Percentiles rank a stretch among this genome's conserved stretches.
Evolutionary conservation across 1,139 yeast species (phyloP).

Genomic region (Protomyces inundatus): DNA sequence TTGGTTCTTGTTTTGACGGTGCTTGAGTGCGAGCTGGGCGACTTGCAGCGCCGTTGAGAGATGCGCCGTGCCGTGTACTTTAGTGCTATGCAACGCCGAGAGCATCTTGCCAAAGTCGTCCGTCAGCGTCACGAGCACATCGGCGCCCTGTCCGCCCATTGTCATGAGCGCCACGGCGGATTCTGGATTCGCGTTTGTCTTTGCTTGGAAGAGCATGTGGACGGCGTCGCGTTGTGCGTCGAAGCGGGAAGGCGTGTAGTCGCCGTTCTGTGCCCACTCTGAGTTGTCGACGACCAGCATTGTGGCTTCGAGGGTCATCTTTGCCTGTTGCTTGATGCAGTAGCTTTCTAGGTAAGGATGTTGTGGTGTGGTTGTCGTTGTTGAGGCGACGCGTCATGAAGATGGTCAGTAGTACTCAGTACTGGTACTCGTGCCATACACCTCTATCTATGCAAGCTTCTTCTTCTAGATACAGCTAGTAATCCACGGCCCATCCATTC

Average conservation of each 20-base stretch:
- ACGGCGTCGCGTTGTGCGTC: constrained; percentile 94
- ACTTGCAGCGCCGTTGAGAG: constrained; percentile 85
- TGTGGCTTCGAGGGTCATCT: constrained; percentile 18
- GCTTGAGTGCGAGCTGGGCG: constrained; percentile 94
- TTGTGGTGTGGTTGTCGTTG: not conserved
- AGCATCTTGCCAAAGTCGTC: constrained; percentile 81
- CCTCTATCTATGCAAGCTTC: too few species aligned
- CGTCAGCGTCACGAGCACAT: constrained; percentile 81
- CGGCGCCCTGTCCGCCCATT: constrained; percentile 50
- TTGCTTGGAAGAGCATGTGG: constrained; percentile 77
- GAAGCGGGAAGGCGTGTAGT: constrained; percentile 79
- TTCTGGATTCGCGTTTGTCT: constrained; percentile 86
- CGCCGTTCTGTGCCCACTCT: constrained; percentile 94
- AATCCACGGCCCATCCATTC: constrained; percentile 34
- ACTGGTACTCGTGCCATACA: not conserved
- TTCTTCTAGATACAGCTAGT: constrained; percentile 8
- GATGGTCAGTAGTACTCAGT: too few species aligned
- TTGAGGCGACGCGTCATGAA: not conserved
- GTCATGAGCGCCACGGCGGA: constrained; percentile 87
- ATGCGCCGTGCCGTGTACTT: constrained; percentile 64
- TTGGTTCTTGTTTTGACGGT: constrained; percentile 90
- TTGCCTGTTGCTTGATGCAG: not conserved
- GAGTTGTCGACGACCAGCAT: constrained; percentile 68
- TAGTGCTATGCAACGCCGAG: constrained; percentile 80
- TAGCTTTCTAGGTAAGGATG: not conserved